phyloP scores from a whole-genome alignment of 805 yeast genomes.

The Citeromyces matritensis region DNA sequence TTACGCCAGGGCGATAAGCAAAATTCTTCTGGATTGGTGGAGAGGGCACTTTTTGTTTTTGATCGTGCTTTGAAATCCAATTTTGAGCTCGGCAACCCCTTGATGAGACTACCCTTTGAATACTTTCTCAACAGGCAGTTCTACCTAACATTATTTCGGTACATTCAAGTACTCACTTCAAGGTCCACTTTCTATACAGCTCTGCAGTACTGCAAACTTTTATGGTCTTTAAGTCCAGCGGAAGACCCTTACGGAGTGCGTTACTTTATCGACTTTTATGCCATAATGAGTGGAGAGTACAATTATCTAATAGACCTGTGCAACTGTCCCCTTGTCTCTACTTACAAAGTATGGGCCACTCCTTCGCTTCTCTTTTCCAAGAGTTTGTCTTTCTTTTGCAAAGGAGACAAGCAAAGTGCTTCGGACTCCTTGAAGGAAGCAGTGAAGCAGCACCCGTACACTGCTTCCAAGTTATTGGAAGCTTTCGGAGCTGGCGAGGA shows the following conservation, averaged over 20 bases:
- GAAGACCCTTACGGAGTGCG: constrained; percentile 81
- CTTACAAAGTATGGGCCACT: constrained; percentile 54
- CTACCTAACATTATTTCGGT: constrained; percentile 58
- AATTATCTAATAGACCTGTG: constrained; percentile 44
- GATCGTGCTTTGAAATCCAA: constrained; percentile 55
- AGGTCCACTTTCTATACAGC: constrained; percentile 72
- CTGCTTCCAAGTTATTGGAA: constrained; percentile 34
- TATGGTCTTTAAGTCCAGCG: constrained; percentile 52
- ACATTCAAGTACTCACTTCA: constrained; percentile 55
- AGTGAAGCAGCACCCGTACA: constrained; percentile 37
- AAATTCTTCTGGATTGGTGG: constrained; percentile 60
- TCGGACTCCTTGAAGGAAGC: constrained; percentile 30
- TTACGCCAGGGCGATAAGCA: constrained; percentile 67
- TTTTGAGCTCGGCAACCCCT: constrained; percentile 41
- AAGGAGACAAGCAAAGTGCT: constrained; percentile 26
- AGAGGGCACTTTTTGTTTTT: constrained; percentile 64
- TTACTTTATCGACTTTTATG: constrained; percentile 69
- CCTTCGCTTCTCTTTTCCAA: constrained; percentile 58
- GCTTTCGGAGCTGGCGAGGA: constrained; percentile 21
- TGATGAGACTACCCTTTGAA: constrained; percentile 63
- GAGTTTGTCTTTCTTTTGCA: constrained; percentile 42
- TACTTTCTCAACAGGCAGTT: constrained; percentile 64
- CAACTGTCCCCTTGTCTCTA: constrained; percentile 36
- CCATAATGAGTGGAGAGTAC: constrained; percentile 50
- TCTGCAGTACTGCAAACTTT: constrained; percentile 53